A percentile compares a stretch with the other conserved stretches of the same genome.
phyloP scores from a whole-genome alignment of 257 asterid genomes.

The Capsicum pubescens region DNA sequence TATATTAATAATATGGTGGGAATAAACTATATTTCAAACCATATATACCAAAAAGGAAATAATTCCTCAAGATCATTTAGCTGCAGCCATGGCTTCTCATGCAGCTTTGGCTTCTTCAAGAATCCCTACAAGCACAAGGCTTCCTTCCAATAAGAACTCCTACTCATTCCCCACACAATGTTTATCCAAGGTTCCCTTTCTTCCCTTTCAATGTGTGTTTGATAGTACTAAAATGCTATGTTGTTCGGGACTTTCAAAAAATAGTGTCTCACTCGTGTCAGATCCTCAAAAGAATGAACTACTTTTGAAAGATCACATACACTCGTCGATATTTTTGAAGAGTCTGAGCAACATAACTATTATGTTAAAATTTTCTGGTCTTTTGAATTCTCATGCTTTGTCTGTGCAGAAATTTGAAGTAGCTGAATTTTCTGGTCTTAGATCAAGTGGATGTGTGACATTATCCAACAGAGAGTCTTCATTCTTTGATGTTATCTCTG shows the following conservation, averaged over 20 bases:
- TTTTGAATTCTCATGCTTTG: slow-evolving; percentile 28
- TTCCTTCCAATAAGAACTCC: slow-evolving; percentile 52
- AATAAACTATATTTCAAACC: slow-evolving; percentile 28
- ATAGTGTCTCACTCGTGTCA: neutral
- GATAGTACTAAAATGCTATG: neutral
- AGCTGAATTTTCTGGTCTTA: slow-evolving; percentile 72
- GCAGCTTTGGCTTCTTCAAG: slow-evolving; percentile 92
- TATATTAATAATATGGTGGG: neutral
- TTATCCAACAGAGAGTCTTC: slow-evolving; percentile 60
- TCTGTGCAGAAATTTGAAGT: slow-evolving; percentile 62
- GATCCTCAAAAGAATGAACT: neutral
- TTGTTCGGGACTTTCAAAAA: neutral
- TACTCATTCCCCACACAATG: slow-evolving; percentile 64
- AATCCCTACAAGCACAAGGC: slow-evolving; percentile 68
- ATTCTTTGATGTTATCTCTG: slow-evolving; percentile 66
- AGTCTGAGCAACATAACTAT: neutral
- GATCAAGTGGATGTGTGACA: slow-evolving; percentile 63
- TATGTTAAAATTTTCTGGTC: neutral
- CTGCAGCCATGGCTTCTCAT: slow-evolving; percentile 80
- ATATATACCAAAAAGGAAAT: slow-evolving; percentile 30
- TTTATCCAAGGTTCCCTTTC: slow-evolving; percentile 62
- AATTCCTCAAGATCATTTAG: slow-evolving; percentile 35
- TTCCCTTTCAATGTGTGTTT: neutral
- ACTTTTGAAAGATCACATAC: neutral
- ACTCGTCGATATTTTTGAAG: neutral